phyloP scores from a whole-genome alignment of 129 eudicot species.

The Arctium lappa region DNA sequence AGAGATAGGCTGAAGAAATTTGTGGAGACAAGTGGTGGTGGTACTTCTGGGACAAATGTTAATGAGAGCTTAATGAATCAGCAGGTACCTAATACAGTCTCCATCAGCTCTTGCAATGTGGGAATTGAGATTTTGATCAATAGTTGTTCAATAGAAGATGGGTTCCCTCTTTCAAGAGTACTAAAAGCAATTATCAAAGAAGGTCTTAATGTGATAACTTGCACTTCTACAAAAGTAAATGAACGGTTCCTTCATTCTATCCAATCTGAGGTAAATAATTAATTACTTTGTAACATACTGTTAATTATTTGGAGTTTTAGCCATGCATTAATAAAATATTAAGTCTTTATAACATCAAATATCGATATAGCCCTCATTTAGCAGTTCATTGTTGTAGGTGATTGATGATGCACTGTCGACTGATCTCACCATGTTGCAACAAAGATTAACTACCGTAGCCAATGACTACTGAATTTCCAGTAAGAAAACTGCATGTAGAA shows the following conservation, averaged over 20 bases:
- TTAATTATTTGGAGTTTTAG: neutral
- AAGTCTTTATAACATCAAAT: neutral
- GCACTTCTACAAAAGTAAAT: conserved; percentile 44
- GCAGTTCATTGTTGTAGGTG: conserved; percentile 27
- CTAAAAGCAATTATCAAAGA: conserved; percentile 30
- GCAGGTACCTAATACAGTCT: conserved; percentile 25
- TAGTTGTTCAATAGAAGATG: conserved; percentile 22
- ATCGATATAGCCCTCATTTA: neutral
- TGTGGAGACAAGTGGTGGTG: neutral
- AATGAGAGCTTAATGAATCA: neutral
- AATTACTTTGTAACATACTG: neutral
- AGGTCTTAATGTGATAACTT: conserved; percentile 41
- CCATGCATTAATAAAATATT: neutral
- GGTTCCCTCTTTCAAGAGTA: conserved; percentile 45
- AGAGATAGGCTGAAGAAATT: conserved; percentile 45
- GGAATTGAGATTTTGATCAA: conserved; percentile 50
- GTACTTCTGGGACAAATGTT: neutral
- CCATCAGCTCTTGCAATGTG: conserved; percentile 17
- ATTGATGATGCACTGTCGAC: conserved; percentile 8
- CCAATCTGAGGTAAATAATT: conserved; percentile 44
- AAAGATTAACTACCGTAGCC: conserved; percentile 22
- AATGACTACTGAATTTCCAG: conserved; percentile 17
- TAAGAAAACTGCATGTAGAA: conserved; percentile 8
- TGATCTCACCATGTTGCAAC: conserved; percentile 40
- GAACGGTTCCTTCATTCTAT: conserved; percentile 39